Conservation (phyloP, 805 yeast genomes). For the Candida tallmaniae region DNA sequence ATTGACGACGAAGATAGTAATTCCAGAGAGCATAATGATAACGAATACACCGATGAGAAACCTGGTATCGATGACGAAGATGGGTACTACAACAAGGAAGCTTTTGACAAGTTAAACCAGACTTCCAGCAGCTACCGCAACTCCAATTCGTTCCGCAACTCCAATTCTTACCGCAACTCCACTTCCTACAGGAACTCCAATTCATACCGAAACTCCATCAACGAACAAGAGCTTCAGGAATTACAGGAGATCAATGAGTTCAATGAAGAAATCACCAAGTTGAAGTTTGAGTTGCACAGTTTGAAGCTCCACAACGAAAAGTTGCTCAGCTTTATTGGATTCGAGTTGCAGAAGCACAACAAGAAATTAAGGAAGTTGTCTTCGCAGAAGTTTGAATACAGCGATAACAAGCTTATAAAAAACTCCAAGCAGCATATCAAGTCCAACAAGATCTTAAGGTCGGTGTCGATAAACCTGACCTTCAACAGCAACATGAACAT, state of each 20-base stretch:
- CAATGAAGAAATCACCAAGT: slow-evolving; percentile 39
- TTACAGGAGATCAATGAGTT: slow-evolving; percentile 3
- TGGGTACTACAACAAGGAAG: slow-evolving; percentile 4
- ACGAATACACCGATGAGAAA: slow-evolving; percentile 2
- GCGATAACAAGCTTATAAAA: slow-evolving; percentile 50
- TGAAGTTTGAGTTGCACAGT: slow-evolving; percentile 51
- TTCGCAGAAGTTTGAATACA: slow-evolving; percentile 38
- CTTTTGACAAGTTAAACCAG: slow-evolving; percentile 7
- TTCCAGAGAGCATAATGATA: not conserved
- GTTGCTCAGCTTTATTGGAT: slow-evolving; percentile 53
- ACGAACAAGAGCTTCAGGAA: slow-evolving; percentile 32
- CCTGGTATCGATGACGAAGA: slow-evolving; percentile 1
- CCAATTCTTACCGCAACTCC: not conserved
- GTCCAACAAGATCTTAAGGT: slow-evolving; percentile 38
- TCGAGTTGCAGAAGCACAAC: slow-evolving; percentile 47
- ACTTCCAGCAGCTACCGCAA: too few species aligned
- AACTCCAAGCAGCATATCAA: slow-evolving; percentile 44
- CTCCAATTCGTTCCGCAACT: not conserved
- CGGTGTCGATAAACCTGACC: slow-evolving; percentile 29
- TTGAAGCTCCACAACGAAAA: slow-evolving; percentile 53
- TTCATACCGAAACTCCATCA: slow-evolving; percentile 14
- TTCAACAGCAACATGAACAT: slow-evolving; percentile 15
- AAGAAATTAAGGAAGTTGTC: slow-evolving; percentile 36
- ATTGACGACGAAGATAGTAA: not conserved
- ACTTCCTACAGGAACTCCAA: slow-evolving; percentile 4